phyloP scores from a whole-genome alignment of 192 early-diverging fungal genomes.

The Geranomyces michiganensis region DNA sequence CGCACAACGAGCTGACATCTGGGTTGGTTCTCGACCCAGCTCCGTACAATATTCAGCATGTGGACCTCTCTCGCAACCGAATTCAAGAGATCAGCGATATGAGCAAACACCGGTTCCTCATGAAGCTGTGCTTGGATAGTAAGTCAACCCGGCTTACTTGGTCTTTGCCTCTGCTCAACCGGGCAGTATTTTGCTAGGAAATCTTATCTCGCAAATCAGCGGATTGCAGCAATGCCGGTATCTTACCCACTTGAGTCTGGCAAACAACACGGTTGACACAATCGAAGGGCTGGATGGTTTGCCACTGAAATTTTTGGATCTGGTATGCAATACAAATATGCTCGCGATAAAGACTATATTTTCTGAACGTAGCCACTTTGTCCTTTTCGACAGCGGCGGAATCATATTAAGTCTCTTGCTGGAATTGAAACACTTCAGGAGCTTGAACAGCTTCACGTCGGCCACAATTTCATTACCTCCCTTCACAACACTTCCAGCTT shows the following conservation, averaged over 20 bases:
- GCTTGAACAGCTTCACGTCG: constrained; percentile 46
- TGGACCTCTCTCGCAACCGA: constrained; percentile 56
- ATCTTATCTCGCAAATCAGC: constrained; percentile 21
- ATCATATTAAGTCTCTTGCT: constrained; percentile 39
- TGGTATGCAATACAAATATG: constrained; percentile 46
- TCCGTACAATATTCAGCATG: constrained; percentile 56
- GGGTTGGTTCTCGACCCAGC: constrained; percentile 41
- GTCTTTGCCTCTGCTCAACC: background rate
- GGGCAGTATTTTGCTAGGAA: constrained; percentile 20
- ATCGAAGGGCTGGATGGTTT: constrained; percentile 48
- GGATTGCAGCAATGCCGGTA: constrained; percentile 47
- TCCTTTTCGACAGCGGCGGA: constrained; percentile 28
- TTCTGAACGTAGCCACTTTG: background rate
- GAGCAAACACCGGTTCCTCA: constrained; percentile 49
- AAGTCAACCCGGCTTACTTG: constrained; percentile 17
- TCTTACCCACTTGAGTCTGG: constrained; percentile 49
- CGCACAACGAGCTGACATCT: constrained; percentile 51
- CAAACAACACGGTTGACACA: constrained; percentile 44
- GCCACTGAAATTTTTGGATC: constrained; percentile 52
- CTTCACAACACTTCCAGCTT: constrained; percentile 27
- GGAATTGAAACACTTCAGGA: constrained; percentile 48
- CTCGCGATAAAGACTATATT: too few species aligned
- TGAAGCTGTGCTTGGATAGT: constrained; percentile 48
- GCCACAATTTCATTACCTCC: constrained; percentile 44
- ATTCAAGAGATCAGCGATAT: constrained; percentile 48